Percentiles rank a stretch among this genome's conserved stretches.
phyloP scores from a whole-genome alignment of 129 eudicot genomes.

The Flaveria linearis region DNA sequence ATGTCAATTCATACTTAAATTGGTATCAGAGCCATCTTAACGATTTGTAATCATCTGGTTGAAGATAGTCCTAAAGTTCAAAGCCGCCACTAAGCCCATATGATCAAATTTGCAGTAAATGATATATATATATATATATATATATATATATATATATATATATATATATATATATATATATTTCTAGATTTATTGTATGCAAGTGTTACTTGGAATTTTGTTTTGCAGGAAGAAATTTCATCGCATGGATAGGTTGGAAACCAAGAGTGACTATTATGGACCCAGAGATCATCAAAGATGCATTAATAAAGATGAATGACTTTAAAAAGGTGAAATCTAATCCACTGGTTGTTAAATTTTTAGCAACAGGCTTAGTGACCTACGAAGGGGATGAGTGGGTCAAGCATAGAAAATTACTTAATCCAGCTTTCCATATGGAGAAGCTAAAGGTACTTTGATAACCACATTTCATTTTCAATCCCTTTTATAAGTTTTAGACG shows the following conservation, averaged over 20 bases:
- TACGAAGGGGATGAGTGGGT: conserved; percentile 45
- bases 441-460: not conserved
- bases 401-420: conserved; percentile 40
- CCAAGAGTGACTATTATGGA: conserved; percentile 30
- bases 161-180: no score
- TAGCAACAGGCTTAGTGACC: conserved; percentile 32
- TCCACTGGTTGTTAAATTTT: conserved; percentile 6
- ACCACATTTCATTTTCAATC: not conserved
- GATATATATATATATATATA: no score
- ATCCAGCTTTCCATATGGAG: conserved; percentile 42
- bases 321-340: conserved; percentile 19
- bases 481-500: not conserved
- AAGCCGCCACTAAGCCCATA: no score
- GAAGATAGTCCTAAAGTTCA: no score
- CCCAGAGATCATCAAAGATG: conserved; percentile 39
- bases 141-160: no score
- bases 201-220: not conserved
- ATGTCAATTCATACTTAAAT: no score
- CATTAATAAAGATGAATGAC: conserved; percentile 1
- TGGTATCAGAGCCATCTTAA: no score
- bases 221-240: conserved; percentile 26
- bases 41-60: no score
- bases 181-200: not conserved
- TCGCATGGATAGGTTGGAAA: conserved; percentile 38
- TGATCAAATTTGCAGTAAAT: no score